Evolutionary conservation across 306 rosid species (phyloP).

Genomic region (Argentina anserina): DNA sequence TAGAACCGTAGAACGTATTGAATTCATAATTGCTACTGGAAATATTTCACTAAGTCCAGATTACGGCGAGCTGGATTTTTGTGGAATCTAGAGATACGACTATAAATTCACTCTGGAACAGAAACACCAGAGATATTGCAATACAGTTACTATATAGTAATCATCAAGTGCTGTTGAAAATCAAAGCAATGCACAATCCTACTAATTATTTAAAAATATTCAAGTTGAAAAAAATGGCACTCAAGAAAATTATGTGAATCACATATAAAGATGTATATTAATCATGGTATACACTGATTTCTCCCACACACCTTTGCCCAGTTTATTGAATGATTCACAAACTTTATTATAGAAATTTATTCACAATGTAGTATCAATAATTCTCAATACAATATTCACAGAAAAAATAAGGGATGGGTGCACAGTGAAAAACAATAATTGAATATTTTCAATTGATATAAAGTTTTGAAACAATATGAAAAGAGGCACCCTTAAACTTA

Average conservation of each 20-base stretch:
- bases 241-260: not conserved
- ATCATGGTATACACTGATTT: too few relatives aligned
- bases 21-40: too few relatives aligned
- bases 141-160: too few relatives aligned
- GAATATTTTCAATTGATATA: slow-evolving; percentile 11
- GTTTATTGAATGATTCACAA: not conserved
- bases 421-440: slow-evolving; percentile 17
- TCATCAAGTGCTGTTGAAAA: not conserved
- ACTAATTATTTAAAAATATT: not conserved
- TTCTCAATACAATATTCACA: slow-evolving; percentile 24
- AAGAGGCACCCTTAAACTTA: slow-evolving; percentile 16
- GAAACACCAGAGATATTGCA: too few relatives aligned
- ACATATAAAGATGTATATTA: not conserved
- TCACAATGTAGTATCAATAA: slow-evolving; percentile 16
- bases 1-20: too few relatives aligned
- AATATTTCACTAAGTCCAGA: too few relatives aligned
- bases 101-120: too few relatives aligned
- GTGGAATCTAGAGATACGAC: too few relatives aligned
- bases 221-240: not conserved
- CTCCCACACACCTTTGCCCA: not conserved
- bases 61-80: too few relatives aligned
- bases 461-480: slow-evolving; percentile 14
- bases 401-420: slow-evolving; percentile 11
- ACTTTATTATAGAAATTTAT: slow-evolving; percentile 6
- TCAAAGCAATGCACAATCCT: not conserved